A percentile compares a stretch with the other conserved stretches of the same genome.
These are phyloP conservation scores for Lentinus tigrinus DNA, from an alignment of 768 basidiomycete genomes.

Conservation along the genomic window DNA sequence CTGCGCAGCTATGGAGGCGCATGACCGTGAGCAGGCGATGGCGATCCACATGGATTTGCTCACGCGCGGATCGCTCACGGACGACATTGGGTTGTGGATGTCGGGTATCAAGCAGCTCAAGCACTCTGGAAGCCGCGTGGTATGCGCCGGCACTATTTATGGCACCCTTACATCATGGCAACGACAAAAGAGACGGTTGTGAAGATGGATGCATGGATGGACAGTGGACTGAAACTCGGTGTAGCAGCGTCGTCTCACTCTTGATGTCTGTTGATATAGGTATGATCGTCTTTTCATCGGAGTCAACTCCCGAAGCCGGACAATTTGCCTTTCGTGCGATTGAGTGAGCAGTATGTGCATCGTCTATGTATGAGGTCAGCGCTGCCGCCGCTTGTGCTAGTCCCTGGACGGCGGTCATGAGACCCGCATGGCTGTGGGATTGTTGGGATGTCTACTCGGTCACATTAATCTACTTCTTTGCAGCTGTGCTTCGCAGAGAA, in stretches of 20 bases:
- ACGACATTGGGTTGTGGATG: conserved; percentile 87
- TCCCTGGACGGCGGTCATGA: too few relatives aligned
- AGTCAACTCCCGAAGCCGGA: too few relatives aligned
- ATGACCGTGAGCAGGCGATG: conserved; percentile 74
- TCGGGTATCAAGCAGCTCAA: conserved; percentile 81
- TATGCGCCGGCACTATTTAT: conserved; percentile 3
- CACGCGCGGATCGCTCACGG: conserved; percentile 73
- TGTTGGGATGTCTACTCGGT: too few relatives aligned
- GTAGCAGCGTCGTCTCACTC: conserved; percentile 14
- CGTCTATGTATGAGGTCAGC: too few relatives aligned
- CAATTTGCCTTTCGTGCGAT: too few relatives aligned
- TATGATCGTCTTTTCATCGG: too few relatives aligned
- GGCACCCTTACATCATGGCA: background rate
- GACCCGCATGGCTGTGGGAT: too few relatives aligned
- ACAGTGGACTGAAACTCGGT: conserved; percentile 4
- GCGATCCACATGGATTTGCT: conserved; percentile 85
- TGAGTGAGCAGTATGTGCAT: too few relatives aligned
- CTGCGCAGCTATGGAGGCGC: conserved; percentile 73
- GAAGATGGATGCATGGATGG: background rate
- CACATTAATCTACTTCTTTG: too few relatives aligned
- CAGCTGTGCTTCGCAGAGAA: too few relatives aligned
- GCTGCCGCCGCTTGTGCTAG: too few relatives aligned
- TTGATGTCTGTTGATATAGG: conserved; percentile 11
- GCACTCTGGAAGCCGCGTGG: background rate
- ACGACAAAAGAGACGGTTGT: conserved; percentile 6